These are phyloP conservation scores for Trichoderma guizhouense DNA, from an alignment of 2,329 filamentous ascomycete genomes.

Conservation along the genomic window DNA sequence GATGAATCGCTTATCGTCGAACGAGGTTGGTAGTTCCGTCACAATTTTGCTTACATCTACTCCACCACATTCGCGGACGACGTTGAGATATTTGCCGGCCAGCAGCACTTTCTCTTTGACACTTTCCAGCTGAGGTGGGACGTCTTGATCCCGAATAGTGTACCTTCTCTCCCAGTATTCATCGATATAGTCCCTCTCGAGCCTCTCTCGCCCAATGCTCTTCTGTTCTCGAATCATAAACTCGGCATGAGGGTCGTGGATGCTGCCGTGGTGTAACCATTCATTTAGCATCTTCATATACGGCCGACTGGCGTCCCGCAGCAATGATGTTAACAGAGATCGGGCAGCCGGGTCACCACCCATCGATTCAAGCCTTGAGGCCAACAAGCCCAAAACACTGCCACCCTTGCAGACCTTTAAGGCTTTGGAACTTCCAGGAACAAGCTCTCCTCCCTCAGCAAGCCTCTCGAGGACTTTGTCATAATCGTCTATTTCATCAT, in stretches of 20 bases:
- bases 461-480: slow-evolving; percentile 91
- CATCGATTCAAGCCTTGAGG: slow-evolving; percentile 79
- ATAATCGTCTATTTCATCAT: slow-evolving; percentile 73
- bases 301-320: slow-evolving; percentile 84
- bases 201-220: slow-evolving; percentile 83
- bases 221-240: slow-evolving; percentile 95
- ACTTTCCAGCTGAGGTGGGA: slow-evolving; percentile 85
- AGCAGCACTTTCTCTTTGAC: slow-evolving; percentile 93
- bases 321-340: slow-evolving; percentile 72
- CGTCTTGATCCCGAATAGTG: slow-evolving; percentile 84
- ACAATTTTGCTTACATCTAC: slow-evolving; percentile 90
- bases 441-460: slow-evolving; percentile 78
- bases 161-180: slow-evolving; percentile 99
- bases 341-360: slow-evolving; percentile 89
- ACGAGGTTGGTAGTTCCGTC: slow-evolving; percentile 82
- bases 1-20: slow-evolving; percentile 86
- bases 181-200: slow-evolving; percentile 96
- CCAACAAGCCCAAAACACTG: slow-evolving; percentile 84
- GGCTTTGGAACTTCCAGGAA: slow-evolving; percentile 71
- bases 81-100: slow-evolving; percentile 96
- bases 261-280: slow-evolving; percentile 94
- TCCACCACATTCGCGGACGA: slow-evolving; percentile 93
- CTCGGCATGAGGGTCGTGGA: slow-evolving; percentile 89
- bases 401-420: slow-evolving; percentile 98
- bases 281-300: slow-evolving; percentile 99